Base-by-base conservation (phyloP, 1,139 yeast species). In the Candida neerlandica region DNA sequence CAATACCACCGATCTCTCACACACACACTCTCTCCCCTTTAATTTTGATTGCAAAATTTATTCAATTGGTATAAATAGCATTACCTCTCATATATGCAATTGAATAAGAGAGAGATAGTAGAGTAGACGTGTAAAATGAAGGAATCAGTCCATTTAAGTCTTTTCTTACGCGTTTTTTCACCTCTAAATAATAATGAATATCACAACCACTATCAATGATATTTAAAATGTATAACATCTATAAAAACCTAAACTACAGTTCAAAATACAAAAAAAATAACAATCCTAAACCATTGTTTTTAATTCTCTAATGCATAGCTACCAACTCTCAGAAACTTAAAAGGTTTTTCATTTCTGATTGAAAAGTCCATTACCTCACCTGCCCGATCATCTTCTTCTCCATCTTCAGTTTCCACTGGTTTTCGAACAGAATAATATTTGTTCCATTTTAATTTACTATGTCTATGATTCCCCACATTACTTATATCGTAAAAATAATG, bases 281-380 rank as follows among this genome's bases (percentile, higher is more conserved):
- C n/a, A n/a, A n/a, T 15, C 7, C 11, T 37, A 21, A 4, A 23
- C 18, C 21, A 10, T 16, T 16, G 5, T 15, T 30, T n/a, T 32
- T 29, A 41, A 30, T 21, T 41, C 38, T 27, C 32, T 6, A 19
- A 35, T 26, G 45, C 35, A 50, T 77, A 82, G 23, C 84, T 77
- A 51, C 70, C 75, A 0, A 85, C 90, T 48, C 86, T 70, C 59
- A 85, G 82, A 58, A 89, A 90, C 58, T 78, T 81, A 64, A 87
- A 90, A 11, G 91, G 84, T 59, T 85, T 86, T 61, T 90, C 96
- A 59, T 89, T 87, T 43, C 73, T 76, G 51, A 87, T 66, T 5
- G 83, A 75, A 57, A 89, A 84, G 14, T 73, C 73, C 16, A 80
- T 75, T 12, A 71, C 66, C 44, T 81, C 85, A 1, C 84, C 85